Conservation (phyloP, 148 eudicot genomes). For the Vaccinium darrowii region DNA sequence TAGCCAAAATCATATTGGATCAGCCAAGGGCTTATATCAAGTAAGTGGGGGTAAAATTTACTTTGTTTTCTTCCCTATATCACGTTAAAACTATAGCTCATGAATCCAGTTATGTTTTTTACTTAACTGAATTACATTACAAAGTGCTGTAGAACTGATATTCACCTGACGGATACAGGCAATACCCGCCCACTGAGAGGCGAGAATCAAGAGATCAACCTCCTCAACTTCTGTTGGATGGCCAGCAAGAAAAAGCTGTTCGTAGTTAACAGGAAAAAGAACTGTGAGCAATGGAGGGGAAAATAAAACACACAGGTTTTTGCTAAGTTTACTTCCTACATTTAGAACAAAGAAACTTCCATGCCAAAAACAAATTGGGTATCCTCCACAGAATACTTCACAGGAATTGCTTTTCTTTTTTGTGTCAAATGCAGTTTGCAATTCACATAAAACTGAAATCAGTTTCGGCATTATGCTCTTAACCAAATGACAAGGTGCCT, state of each 20-base stretch:
- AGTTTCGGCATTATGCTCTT: neutral
- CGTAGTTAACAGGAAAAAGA: neutral
- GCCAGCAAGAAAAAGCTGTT: slow-evolving; percentile 47
- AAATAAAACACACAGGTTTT: neutral
- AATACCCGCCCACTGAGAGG: slow-evolving; percentile 66
- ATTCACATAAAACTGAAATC: neutral
- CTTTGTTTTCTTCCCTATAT: neutral
- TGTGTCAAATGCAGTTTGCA: neutral
- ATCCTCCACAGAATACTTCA: neutral
- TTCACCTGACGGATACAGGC: slow-evolving; percentile 59
- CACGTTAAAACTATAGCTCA: neutral
- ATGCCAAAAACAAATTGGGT: neutral
- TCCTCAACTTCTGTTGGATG: slow-evolving; percentile 53
- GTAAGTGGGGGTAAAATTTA: neutral
- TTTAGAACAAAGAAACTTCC: neutral
- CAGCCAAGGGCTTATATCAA: slow-evolving; percentile 1
- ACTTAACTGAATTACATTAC: neutral
- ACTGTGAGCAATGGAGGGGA: neutral
- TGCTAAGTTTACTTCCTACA: neutral
- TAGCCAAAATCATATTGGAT: neutral
- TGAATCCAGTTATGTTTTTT: neutral
- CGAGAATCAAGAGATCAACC: slow-evolving; percentile 61
- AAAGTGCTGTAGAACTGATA: neutral
- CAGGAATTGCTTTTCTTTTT: neutral
- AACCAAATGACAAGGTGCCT: neutral